Base-by-base conservation (phyloP, 345 rosid genomes). In the Gossypium longicalyx region DNA sequence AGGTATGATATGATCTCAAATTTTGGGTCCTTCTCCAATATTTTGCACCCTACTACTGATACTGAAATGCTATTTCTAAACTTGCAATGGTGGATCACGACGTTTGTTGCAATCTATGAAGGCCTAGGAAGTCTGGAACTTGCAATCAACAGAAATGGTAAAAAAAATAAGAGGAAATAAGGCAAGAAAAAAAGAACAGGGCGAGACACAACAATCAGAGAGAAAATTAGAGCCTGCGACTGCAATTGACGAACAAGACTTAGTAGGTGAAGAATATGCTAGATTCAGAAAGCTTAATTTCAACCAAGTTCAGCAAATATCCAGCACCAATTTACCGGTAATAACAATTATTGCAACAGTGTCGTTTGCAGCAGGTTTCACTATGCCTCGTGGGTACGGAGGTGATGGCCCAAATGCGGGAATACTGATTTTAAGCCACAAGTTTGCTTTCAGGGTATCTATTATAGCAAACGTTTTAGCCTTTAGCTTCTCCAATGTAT, bases 321-420 rank as follows among this genome's bases (percentile, higher is more conserved):
- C 58, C 69, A 69, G 23, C 84, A 81, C 51, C 84, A 83, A 74
- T 71, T 78, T 43, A 84, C 85, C 29, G 76, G 80, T 72, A 16
- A 15, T 54, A 7, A 72, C 75, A 17, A 52, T 58, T 9, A 23
- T 72, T 1, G 75, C 67, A 12, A 72, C 75, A 0, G 56, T 72
- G 43, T 45, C 67, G 2, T 72, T 72, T 23, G 45, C 75, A 7
- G 44, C 75, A 23, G 64, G 51, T 41, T 41, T 56, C 13, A 56
- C 65, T 0, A n/a, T 71, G 34, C 74, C 74, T n/a, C 65, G 44
- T 44, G 75, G 75, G 2, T 58, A 22, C 56, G 44, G 3, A 58
- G 59, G 67, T 16, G 67, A 59, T 12, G 75, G 75, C 1, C 22
- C 43, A 1, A 54, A 44, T 0, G 10, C 20, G 22, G 75, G 66